phyloP scores from a whole-genome alignment of 2,329 filamentous ascomycete species.

The Spiromastix sp. region DNA sequence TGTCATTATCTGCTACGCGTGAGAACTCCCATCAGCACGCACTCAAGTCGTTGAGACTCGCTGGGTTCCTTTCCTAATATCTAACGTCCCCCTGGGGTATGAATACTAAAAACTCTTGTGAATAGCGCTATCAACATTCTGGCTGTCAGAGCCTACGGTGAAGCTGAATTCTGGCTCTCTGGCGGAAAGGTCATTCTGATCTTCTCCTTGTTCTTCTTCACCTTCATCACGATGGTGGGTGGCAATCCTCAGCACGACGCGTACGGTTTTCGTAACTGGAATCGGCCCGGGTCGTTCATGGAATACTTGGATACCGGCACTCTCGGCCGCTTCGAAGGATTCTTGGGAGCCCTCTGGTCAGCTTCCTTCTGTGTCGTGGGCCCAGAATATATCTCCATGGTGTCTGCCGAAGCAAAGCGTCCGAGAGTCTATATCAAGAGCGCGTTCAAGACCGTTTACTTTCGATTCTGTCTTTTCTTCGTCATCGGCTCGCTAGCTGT shows the following conservation, averaged over 20 bases:
- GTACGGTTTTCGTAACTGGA: conserved; percentile 60
- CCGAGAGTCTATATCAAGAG: conserved; percentile 58
- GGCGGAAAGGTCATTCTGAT: conserved; percentile 36
- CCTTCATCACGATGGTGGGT: conserved; percentile 70
- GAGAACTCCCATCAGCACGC: too few species aligned
- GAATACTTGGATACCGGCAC: conserved; percentile 50
- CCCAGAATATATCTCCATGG: conserved; percentile 52
- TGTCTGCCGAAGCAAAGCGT: conserved; percentile 58
- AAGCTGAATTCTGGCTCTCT: conserved; percentile 43
- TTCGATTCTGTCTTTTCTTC: conserved; percentile 66
- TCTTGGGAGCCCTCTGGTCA: conserved; percentile 62
- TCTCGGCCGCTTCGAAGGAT: conserved; percentile 44
- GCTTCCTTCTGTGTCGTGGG: conserved; percentile 55
- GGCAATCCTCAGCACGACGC: conserved; percentile 60
- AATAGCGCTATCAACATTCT: conserved; percentile 52
- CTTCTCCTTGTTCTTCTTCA: conserved; percentile 55
- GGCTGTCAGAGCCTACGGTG: conserved; percentile 59
- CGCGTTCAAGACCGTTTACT: conserved; percentile 67
- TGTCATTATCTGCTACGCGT: conserved; percentile 18
- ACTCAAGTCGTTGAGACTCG: too few species aligned
- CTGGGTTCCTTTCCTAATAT: too few species aligned
- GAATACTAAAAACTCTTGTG: conserved; percentile 4
- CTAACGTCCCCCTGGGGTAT: too few species aligned
- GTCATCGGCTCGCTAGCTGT: conserved; percentile 60
- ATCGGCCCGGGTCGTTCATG: conserved; percentile 49